Evolutionary conservation across 768 basidiomycete genomes (phyloP).

Genomic region (Strobilomyces confusus): DNA sequence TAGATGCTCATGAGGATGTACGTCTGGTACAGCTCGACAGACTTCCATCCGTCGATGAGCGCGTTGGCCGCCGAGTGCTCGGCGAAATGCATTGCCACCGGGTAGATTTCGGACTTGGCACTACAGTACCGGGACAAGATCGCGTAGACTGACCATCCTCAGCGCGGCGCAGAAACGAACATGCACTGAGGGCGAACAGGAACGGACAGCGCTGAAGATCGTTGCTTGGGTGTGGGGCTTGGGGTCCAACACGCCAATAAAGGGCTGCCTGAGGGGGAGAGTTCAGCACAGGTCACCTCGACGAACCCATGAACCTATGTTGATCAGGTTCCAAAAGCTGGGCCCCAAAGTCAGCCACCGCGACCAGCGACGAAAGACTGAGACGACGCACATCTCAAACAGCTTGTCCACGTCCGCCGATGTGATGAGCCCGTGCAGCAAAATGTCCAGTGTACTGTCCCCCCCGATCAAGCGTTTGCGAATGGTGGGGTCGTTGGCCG

Average conservation of each 20-base stretch:
- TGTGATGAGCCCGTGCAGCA: slow-evolving; percentile 75
- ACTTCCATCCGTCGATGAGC: slow-evolving; percentile 77
- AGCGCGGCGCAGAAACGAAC: background rate
- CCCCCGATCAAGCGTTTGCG: slow-evolving; percentile 71
- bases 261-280: slow-evolving; percentile 36
- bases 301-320: slow-evolving; percentile 48
- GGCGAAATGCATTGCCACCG: slow-evolving; percentile 86
- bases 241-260: slow-evolving; percentile 75
- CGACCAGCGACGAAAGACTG: background rate
- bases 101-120: slow-evolving; percentile 80
- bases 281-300: background rate
- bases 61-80: slow-evolving; percentile 79
- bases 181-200: slow-evolving; percentile 81
- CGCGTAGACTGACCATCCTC: slow-evolving; percentile 72
- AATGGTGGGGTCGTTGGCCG: slow-evolving; percentile 66
- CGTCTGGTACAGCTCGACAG: slow-evolving; percentile 86
- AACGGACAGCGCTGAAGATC: slow-evolving; percentile 85
- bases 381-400: slow-evolving; percentile 76
- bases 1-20: slow-evolving; percentile 87
- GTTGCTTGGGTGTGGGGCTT: slow-evolving; percentile 75
- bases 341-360: slow-evolving; percentile 2
- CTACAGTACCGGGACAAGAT: slow-evolving; percentile 77
- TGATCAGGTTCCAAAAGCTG: slow-evolving; percentile 69
- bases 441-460: slow-evolving; percentile 76
- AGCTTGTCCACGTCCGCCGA: slow-evolving; percentile 76